Base-by-base conservation (phyloP, 2,329 filamentous ascomycete species). In the Neopestalotiopsis rosae region DNA sequence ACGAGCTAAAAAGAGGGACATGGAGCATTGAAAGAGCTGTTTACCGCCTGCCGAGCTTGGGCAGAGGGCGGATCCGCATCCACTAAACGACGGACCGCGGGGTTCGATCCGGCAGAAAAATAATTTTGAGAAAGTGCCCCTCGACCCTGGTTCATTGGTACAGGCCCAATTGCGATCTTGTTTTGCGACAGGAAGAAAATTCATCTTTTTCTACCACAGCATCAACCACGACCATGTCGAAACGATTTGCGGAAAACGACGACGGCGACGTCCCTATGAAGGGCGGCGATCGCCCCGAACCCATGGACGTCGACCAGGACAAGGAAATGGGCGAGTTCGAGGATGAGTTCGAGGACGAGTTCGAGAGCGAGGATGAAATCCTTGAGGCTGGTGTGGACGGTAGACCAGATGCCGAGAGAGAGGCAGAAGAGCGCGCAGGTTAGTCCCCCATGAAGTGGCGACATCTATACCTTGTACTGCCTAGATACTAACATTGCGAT, bases 331-430 rank as follows among this genome's bases (percentile, higher is more conserved):
- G 90, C 78, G 93, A 98, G 74, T 98, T 97, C 72, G 96, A 97
- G 78, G 96, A 98, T 82, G 95, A 98, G 78, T 98, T 95, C 74
- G 94, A 95, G 81, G 93, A 95, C 76, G 93, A 95, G 78, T 95
- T 92, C 74, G 95, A 98, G 85, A 97, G 86, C 76, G 88, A 90
- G 72, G 95, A 98, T 79, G 95, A 98, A 81, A 93, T 98, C 66
- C 83, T 98, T 70, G 95, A 98, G 83, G 95, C 96, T 4, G 95
- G 95, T 71, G 94, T 98, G 13, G 95, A 98, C 79, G 95, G 95
- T 20, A 85, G 94, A 72, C 95, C 95, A 38, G 95, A 98, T 80
- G 94, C 92, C 7, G 95, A 98, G 86, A 86, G 94, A 57, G 95
- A 98, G 78, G 94, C 93, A 7, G 95, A 98, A 73, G 94, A 97